phyloP scores from a whole-genome alignment of 345 rosid genomes.

The Salix arbutifolia region DNA sequence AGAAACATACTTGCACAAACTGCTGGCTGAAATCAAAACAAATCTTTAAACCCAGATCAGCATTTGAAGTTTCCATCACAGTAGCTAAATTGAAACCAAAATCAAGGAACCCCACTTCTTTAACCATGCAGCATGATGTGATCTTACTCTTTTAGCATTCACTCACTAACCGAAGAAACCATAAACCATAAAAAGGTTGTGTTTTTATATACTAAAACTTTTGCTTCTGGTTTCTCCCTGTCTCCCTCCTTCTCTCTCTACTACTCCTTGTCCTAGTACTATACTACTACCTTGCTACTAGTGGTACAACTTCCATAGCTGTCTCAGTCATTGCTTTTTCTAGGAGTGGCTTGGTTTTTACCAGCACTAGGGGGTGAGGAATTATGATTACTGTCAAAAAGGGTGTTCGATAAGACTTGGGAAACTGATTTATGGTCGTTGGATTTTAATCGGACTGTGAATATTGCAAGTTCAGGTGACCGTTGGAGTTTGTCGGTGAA shows the following conservation, averaged over 20 bases:
- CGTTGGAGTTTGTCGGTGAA: conserved; percentile 86
- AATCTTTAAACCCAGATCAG: conserved; percentile 40
- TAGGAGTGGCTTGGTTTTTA: conserved; percentile 20
- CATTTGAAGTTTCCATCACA: conserved; percentile 37
- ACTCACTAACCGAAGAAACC: conserved; percentile 47
- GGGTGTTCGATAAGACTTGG: conserved; percentile 32
- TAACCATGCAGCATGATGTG: conserved; percentile 23
- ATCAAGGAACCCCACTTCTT: conserved; percentile 20
- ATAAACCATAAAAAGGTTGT: conserved; percentile 19
- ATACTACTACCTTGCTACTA: conserved; percentile 16
- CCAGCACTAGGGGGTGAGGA: neutral
- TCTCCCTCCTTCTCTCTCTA: conserved; percentile 11
- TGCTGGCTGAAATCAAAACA: conserved; percentile 34
- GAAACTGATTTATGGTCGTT: conserved; percentile 33
- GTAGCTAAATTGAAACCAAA: conserved; percentile 13
- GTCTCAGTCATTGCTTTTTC: conserved; percentile 41
- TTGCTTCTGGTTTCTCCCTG: conserved; percentile 6
- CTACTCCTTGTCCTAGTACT: conserved; percentile 30
- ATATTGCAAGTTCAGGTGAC: conserved; percentile 46
- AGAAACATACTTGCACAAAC: conserved; percentile 37
- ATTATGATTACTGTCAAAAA: conserved; percentile 9
- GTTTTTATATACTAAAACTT: conserved; percentile 37
- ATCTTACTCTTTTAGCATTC: conserved; percentile 11
- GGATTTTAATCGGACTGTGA: conserved; percentile 61
- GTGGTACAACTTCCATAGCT: conserved; percentile 22